These are phyloP conservation scores for Zarea fungicola DNA, from an alignment of 2,329 filamentous ascomycete genomes.

Conservation along the genomic window DNA sequence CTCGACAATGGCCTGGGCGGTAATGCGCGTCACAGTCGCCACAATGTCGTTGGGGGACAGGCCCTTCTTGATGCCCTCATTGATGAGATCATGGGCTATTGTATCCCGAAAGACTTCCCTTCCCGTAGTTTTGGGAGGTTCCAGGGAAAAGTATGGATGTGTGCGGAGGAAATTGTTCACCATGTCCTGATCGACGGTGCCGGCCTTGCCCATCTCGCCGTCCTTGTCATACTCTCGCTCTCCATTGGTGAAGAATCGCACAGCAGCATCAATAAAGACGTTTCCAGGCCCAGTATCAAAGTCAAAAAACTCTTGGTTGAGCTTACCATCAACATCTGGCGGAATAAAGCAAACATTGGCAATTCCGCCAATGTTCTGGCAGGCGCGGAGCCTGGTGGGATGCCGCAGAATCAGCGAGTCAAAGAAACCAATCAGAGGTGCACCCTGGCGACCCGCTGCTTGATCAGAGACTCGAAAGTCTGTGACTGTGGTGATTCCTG, in stretches of 20 bases:
- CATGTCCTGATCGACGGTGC: slow-evolving; percentile 44
- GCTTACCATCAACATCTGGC: slow-evolving; percentile 34
- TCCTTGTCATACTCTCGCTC: slow-evolving; percentile 45
- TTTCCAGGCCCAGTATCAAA: slow-evolving; percentile 55
- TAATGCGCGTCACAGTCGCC: slow-evolving; percentile 55
- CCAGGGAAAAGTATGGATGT: slow-evolving; percentile 44
- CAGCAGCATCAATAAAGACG: slow-evolving; percentile 50
- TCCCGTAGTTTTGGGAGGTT: slow-evolving; percentile 53
- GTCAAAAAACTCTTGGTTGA: slow-evolving; percentile 30
- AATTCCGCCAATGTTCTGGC: slow-evolving; percentile 58
- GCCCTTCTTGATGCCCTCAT: slow-evolving; percentile 38
- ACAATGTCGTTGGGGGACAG: slow-evolving; percentile 47
- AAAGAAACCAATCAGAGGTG: slow-evolving; percentile 52
- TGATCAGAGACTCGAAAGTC: slow-evolving; percentile 52
- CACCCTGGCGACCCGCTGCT: slow-evolving; percentile 47
- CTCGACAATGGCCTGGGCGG: slow-evolving; percentile 51
- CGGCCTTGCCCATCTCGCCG: slow-evolving; percentile 43
- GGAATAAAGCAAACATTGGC: slow-evolving; percentile 58
- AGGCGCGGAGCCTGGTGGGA: slow-evolving; percentile 50
- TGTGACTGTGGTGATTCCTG: slow-evolving; percentile 53
- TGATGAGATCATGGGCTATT: slow-evolving; percentile 46
- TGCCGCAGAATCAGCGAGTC: slow-evolving; percentile 51
- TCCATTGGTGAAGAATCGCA: slow-evolving; percentile 49
- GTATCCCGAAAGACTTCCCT: slow-evolving; percentile 56
- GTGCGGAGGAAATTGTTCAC: slow-evolving; percentile 44